Evolutionary conservation across 495 filamentous ascomycete species (phyloP).

Genomic region (Xylaria nigripes): DNA sequence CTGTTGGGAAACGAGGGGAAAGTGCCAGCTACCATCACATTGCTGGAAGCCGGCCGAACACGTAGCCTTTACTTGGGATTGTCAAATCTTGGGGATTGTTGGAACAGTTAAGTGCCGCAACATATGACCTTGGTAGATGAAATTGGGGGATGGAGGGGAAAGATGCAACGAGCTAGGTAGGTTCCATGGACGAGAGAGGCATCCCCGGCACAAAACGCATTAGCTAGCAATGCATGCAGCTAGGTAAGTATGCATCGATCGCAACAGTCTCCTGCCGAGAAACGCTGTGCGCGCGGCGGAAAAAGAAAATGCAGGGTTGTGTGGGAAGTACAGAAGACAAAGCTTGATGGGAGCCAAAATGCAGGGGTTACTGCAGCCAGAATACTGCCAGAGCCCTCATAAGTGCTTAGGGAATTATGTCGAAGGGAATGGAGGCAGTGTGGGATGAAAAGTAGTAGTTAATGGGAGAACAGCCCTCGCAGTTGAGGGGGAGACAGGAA

Average conservation of each 20-base stretch:
- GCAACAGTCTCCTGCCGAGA: constrained; percentile 11
- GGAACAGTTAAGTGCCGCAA: not conserved
- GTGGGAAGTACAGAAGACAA: not conserved
- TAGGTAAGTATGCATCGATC: constrained; percentile 8
- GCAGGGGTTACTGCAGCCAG: not conserved
- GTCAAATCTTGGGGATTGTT: not conserved
- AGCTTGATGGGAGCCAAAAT: not conserved
- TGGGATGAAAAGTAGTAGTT: not conserved
- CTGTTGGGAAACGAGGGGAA: not conserved
- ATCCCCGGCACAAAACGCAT: not conserved
- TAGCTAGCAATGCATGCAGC: constrained; percentile 7
- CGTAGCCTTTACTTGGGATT: not conserved
- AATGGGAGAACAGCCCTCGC: not conserved
- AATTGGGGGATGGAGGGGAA: not conserved
- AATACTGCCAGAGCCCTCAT: not conserved
- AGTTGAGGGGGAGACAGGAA: not conserved
- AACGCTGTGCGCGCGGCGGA: constrained; percentile 1
- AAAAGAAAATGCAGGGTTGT: not conserved
- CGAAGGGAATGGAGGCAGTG: not conserved
- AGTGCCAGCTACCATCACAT: not conserved
- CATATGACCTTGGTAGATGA: not conserved
- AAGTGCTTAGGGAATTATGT: not conserved
- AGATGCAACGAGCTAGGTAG: not conserved
- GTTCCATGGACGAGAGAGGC: not conserved
- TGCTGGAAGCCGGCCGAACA: not conserved